Evolutionary conservation across 1,284 basidiomycete species (phyloP).

Genomic region (Moniliella sp.): DNA sequence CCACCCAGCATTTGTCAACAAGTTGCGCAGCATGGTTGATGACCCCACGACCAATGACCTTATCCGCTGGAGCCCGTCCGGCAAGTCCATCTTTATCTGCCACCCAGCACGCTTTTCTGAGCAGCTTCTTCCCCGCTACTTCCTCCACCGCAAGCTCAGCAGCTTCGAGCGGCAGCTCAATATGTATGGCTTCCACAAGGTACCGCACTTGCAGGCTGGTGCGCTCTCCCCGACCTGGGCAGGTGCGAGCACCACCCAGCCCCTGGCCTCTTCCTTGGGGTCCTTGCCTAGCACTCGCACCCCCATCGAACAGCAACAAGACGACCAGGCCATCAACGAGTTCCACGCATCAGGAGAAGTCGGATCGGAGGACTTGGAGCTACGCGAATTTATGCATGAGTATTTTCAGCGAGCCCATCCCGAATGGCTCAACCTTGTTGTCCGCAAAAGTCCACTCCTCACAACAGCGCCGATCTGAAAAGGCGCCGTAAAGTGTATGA

Average conservation of each 20-base stretch:
- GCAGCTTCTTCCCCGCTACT: conserved; percentile 73
- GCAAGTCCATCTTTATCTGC: conserved; percentile 74
- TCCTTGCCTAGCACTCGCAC: no score
- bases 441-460: conserved; percentile 40
- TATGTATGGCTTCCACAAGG: conserved; percentile 42
- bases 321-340: no score
- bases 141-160: conserved; percentile 84
- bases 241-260: no score
- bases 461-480: conserved; percentile 29
- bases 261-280: no score
- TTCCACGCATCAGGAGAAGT: no score
- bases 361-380: no score
- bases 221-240: no score
- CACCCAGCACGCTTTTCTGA: conserved; percentile 78
- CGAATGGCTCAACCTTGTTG: conserved; percentile 69
- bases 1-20: conserved; percentile 69
- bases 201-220: conserved; percentile 71
- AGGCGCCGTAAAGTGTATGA: no score
- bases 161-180: conserved; percentile 88
- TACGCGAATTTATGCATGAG: conserved; percentile 79
- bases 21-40: conserved; percentile 72
- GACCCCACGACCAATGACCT: conserved; percentile 58
- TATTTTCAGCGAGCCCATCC: conserved; percentile 74
- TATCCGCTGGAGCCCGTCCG: conserved; percentile 69
- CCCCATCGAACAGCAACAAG: no score